Base-by-base conservation (phyloP, 805 yeast genomes). In the Kluyveromyces lactis region DNA sequence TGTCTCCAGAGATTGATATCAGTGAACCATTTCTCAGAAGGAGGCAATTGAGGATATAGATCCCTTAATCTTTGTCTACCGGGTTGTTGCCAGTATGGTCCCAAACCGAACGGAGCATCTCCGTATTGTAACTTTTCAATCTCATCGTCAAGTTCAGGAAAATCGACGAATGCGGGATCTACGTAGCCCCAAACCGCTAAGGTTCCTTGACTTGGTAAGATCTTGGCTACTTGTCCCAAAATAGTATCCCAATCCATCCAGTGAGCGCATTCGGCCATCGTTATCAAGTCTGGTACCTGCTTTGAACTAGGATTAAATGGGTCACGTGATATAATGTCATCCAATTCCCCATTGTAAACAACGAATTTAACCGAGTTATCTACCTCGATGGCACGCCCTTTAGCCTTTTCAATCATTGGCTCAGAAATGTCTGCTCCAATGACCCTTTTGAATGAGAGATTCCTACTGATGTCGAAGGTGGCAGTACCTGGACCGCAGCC, bases 251-350 rank as follows among this genome's bases (percentile, higher is more conserved):
- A 79, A 41, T 80, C 69, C 42, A 85, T 73, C 95, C 95, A 87
- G 60, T 87, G 96, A n/a, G 73, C 76, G 42, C 87, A 81, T 55
- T 87, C 87, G 0, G 89, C 95, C n/a, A 80, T 83, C 2, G 86
- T 72, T 11, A 86, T 66, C 49, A 86, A 43, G 53, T 82, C 94
- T 9, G 30, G 30, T 9, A 24, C 27, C 11, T 12, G 27, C 27
- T 24, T 24, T 24, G n/a, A n/a, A 24, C 12, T 12, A 24, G 27
- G 12, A 24, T 9, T 24, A 24, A 9, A 9, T 12, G 9, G 27
- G 27, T 27, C 30, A 27, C 30, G 30, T 27, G 30, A 27, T n/a
- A 5, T 12, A 5, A 27, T 27, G 16, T 27, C 16, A 6, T 6
- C n/a, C 30, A 27, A n/a, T 6, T 27, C 30, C 5, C 30, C 30